Base-by-base conservation (phyloP, 495 filamentous ascomycete genomes). In the Penicillium canescens region DNA sequence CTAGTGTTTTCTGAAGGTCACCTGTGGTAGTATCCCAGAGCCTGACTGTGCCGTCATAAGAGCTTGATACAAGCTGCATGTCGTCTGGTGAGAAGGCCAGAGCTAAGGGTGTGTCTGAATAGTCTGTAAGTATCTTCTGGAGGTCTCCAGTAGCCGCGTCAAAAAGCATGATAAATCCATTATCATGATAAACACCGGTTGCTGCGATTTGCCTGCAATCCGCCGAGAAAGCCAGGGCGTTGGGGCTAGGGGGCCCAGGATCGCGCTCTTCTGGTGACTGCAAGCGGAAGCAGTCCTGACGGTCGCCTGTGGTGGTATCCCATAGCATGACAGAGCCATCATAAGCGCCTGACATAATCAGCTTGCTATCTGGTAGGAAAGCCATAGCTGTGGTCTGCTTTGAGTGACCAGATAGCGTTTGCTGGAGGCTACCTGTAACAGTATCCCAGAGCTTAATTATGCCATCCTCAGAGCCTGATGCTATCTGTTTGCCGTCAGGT, bases 31-130 rank as follows among this genome's bases (percentile, higher is more conserved):
- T 23, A 42, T 54, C 26, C 59, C 55, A 62, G 16, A 52, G 10
- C 20, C 68, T 57, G n/a, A 69, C 47, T 11, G 68, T 72, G 0
- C 56, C 52, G 45, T 73, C 63, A 18, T 18, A 18, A 18, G 18
- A 18, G 18, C 18, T 18, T 18, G 18, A 18, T 18, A 18, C 18
- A 18, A 42, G 21, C 12, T 42, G 2, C 18, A 21, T 42, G 18
- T 20, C 18, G 18, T 42, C 39, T 42, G 39, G 18, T 18, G 18
- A 18, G 18, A 18, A 18, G 18, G 18, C 18, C 18, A 18, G 18
- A 18, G 18, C 18, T 18, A 18, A 18, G 18, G 18, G 18, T 18
- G 18, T 18, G 18, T 18, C 18, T 18, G 18, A 18, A 18, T 18
- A 18, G 18, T 18, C 18, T 18, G 18, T 18, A 18, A 18, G 16